A percentile compares a stretch with the other conserved stretches of the same genome.
phyloP scores from a whole-genome alignment of 2,329 filamentous ascomycete genomes.

The Hymenoscyphus linearis region DNA sequence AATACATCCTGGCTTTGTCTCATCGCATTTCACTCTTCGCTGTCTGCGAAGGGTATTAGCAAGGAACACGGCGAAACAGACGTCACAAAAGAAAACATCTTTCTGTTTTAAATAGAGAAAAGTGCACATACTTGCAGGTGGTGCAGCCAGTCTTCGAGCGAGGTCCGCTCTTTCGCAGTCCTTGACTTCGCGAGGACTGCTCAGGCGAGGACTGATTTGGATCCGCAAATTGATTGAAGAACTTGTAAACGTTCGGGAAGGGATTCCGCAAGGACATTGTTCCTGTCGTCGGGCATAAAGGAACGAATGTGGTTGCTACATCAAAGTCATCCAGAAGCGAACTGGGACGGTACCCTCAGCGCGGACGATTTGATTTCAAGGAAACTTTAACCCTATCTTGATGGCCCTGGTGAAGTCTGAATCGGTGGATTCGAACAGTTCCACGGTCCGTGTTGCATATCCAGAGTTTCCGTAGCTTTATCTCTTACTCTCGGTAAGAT shows the following conservation, averaged over 20 bases:
- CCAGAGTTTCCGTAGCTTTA: slow-evolving; percentile 7
- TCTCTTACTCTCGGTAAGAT: slow-evolving; percentile 6
- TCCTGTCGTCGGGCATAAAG: slow-evolving; percentile 18
- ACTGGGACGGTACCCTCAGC: slow-evolving; percentile 5
- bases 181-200: slow-evolving; percentile 30
- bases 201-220: slow-evolving; percentile 30
- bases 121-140: slow-evolving; percentile 31
- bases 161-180: slow-evolving; percentile 31
- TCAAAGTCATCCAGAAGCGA: slow-evolving; percentile 12
- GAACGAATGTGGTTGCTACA: slow-evolving; percentile 12
- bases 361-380: background rate
- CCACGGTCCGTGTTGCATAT: slow-evolving; percentile 8
- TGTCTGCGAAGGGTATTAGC: slow-evolving; percentile 24
- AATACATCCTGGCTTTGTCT: slow-evolving; percentile 31
- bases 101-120: background rate
- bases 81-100: background rate
- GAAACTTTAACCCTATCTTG: background rate
- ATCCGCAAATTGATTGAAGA: slow-evolving; percentile 31
- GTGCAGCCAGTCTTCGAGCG: slow-evolving; percentile 32
- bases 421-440: slow-evolving; percentile 7
- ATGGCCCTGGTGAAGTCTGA: background rate
- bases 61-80: background rate
- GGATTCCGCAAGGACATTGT: slow-evolving; percentile 31
- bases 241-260: slow-evolving; percentile 33
- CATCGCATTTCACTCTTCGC: slow-evolving; percentile 33